Evolutionary conservation across 768 basidiomycete genomes (phyloP).

Genomic region (Amanita jacksonii): DNA sequence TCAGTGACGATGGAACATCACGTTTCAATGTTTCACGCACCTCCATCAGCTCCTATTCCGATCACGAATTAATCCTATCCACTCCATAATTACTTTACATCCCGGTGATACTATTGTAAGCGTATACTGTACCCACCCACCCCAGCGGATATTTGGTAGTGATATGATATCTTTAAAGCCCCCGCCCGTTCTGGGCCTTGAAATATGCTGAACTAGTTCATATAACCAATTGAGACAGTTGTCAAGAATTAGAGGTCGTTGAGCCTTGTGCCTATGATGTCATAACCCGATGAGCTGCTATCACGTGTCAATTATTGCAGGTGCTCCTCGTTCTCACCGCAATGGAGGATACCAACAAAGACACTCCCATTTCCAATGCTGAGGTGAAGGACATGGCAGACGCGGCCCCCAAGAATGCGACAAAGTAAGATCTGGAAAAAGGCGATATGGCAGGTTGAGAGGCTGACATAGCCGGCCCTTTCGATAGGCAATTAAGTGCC

Average conservation of each 20-base stretch:
- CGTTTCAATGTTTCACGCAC: background rate
- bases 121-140: background rate
- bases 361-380: background rate
- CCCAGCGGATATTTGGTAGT: constrained; percentile 4
- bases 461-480: too few relatives aligned
- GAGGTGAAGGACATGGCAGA: background rate
- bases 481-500: constrained; percentile 9
- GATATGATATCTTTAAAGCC: constrained; percentile 4
- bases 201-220: constrained; percentile 3
- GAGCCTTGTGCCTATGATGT: constrained; percentile 4
- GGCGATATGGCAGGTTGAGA: too few relatives aligned
- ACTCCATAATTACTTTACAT: constrained; percentile 7
- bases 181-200: background rate
- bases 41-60: background rate
- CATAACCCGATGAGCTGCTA: background rate
- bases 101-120: constrained; percentile 2
- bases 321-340: background rate
- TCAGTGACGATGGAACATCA: background rate
- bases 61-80: constrained; percentile 1
- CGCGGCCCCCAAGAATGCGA: background rate
- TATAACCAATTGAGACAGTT: background rate
- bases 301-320: constrained; percentile 5
- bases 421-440: background rate
- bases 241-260: background rate
- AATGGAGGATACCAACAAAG: constrained; percentile 6